These are phyloP conservation scores for Acanthochlamys bracteata DNA, from an alignment of 106 monocot genomes.

Conservation along the genomic window DNA sequence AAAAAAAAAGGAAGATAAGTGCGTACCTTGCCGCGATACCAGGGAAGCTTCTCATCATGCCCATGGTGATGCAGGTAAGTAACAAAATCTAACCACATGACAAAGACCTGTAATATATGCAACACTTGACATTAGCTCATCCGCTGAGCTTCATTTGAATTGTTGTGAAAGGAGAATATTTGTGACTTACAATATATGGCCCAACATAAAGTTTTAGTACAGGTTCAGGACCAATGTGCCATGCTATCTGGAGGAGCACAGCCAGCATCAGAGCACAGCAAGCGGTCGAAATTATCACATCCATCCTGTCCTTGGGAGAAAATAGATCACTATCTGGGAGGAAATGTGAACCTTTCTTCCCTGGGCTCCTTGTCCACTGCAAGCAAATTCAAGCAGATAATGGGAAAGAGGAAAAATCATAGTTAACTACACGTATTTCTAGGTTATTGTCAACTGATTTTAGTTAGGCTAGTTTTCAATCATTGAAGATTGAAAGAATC, in stretches of 20 bases:
- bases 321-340: constrained; percentile 61
- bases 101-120: constrained; percentile 37
- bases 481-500: no score
- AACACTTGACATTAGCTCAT: background rate
- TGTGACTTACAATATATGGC: constrained; percentile 37
- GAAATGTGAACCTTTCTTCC: constrained; percentile 69
- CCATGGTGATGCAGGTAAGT: constrained; percentile 98
- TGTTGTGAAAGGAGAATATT: background rate
- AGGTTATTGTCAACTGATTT: no score
- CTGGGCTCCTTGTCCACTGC: constrained; percentile 67
- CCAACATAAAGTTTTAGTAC: constrained; percentile 61
- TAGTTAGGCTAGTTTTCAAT: no score
- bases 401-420: background rate
- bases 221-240: constrained; percentile 33
- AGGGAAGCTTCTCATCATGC: constrained; percentile 76
- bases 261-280: constrained; percentile 58
- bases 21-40: constrained; percentile 84
- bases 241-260: constrained; percentile 31
- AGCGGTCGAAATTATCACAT: constrained; percentile 56
- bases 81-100: constrained; percentile 83
- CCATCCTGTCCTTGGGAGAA: constrained; percentile 49
- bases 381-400: constrained; percentile 4
- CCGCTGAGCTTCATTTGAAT: background rate
- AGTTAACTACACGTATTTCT: background rate
- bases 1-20: background rate